Evolutionary conservation across 257 asterid species (phyloP).

Genomic region (Nicotiana tabacum): DNA sequence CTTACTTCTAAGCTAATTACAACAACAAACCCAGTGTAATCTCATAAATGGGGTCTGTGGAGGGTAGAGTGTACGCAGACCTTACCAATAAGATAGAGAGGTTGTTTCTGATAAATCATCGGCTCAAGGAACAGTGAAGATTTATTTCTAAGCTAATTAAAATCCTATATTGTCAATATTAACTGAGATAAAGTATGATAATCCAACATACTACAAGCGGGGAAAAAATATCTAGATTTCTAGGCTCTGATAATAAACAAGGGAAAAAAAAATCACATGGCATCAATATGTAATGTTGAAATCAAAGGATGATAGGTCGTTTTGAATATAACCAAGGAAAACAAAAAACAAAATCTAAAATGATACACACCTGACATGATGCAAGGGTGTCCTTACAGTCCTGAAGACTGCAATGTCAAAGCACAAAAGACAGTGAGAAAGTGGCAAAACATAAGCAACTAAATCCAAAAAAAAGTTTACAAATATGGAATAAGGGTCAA

Average conservation of each 20-base stretch:
- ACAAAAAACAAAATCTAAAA: neutral
- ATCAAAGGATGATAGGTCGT: neutral
- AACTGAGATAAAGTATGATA: neutral
- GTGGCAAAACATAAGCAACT: neutral
- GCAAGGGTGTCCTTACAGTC: slow-evolving; percentile 74
- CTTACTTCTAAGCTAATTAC: neutral
- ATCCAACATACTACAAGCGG: neutral
- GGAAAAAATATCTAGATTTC: neutral
- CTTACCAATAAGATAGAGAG: too few species aligned
- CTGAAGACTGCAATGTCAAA: slow-evolving; percentile 60
- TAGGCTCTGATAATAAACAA: neutral
- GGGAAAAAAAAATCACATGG: neutral
- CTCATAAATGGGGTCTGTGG: too few species aligned
- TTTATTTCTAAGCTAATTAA: too few species aligned
- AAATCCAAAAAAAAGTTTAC: neutral
- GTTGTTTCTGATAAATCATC: too few species aligned
- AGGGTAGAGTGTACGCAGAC: too few species aligned
- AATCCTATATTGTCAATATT: neutral
- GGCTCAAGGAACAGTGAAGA: too few species aligned
- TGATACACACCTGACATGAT: slow-evolving; percentile 58
- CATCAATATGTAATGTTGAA: neutral
- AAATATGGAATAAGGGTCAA: neutral
- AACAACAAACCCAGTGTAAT: too few species aligned
- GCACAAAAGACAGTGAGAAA: slow-evolving; percentile 7
- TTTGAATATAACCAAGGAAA: neutral